Conservation (phyloP, 2,329 filamentous ascomycete genomes). For the Apiospora hydei region DNA sequence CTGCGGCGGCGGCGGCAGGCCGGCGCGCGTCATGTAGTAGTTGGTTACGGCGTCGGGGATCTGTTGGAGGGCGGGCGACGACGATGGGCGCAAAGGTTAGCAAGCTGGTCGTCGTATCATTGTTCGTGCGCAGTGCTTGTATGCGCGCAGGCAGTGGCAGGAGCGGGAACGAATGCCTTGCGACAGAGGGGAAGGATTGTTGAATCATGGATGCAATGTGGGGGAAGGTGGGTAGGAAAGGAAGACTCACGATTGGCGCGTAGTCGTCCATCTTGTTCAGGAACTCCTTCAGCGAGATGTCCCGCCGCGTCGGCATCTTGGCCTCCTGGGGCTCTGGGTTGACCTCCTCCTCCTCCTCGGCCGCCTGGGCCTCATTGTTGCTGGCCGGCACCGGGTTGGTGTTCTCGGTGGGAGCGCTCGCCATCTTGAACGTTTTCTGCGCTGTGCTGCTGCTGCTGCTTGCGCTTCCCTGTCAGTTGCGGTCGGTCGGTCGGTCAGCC, state of each 20-base stretch:
- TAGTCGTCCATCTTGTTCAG: conserved; percentile 97
- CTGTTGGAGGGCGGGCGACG: conserved; percentile 50
- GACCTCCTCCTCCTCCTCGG: conserved; percentile 33
- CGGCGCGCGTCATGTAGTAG: conserved; percentile 96
- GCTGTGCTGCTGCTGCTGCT: conserved; percentile 1
- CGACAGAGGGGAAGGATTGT: not conserved
- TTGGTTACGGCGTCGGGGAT: conserved; percentile 97
- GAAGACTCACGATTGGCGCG: conserved; percentile 83
- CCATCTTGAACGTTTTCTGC: conserved; percentile 30
- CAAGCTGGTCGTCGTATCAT: not conserved
- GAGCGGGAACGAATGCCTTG: not conserved
- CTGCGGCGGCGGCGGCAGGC: conserved; percentile 89
- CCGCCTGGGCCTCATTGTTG: conserved; percentile 32
- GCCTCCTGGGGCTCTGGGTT: conserved; percentile 51
- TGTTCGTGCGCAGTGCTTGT: not conserved
- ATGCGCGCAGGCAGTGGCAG: conserved; percentile 4
- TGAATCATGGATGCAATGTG: not conserved
- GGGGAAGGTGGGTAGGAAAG: not conserved
- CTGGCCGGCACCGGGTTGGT: conserved; percentile 37
- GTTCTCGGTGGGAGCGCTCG: conserved; percentile 40
- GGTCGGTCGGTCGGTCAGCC: conserved; percentile 11
- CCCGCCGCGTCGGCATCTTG: conserved; percentile 82
- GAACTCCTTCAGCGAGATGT: conserved; percentile 91
- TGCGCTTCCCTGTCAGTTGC: conserved; percentile 14
- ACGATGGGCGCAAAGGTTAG: conserved; percentile 17